Evolutionary conservation across 164 flowering plant species (phyloP), one percentile per base, ranked within the genome.

Genomic region (Stephania japonica): DNA sequence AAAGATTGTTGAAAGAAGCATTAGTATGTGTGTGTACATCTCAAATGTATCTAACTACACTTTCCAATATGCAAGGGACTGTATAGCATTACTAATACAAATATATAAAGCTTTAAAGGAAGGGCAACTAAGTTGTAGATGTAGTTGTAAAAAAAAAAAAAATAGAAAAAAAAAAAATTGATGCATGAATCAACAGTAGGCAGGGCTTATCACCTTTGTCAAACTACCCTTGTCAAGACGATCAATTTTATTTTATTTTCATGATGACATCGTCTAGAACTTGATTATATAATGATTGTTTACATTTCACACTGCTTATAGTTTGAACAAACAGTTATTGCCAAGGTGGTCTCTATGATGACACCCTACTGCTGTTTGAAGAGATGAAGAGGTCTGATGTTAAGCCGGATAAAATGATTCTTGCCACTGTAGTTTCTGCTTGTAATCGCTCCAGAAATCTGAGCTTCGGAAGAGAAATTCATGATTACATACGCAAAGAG

Each of bases 381-480:
- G 91, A 90, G 83, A 89, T 92, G 91, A 82, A 81, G 83, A 78
- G 59, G 38, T 82, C 84, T 1, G 78, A 74, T 72, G 73, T 82
- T 23, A 79, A 88, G 73, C 89, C 88, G 12, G 97, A 90, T 77
- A 76, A 68, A 49, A 78, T 86, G 72, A 65, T 87, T 71, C 87
- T 88, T 65, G 81, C 87, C 25, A 82, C 80, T 9, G 73, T 88
- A 70, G 77, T 90, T 73, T 86, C 94, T 59, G 89, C 92, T 0
- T 89, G 92, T 74, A 86, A 83, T 16, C 89, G 82, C 68, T 75
- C 87, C 42, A 77, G 85, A 65, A 85, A 88, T 72, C 74, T 89
- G 61, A 77, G 69, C 50, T 78, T 44, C 73, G 92, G 94, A 42
- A 84, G 80, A 79, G 80, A 75, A 3, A 76, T 92, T 24, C 92